Conservation (phyloP, 352 stramenopile species). For the Phytophthora niederhauseri region DNA sequence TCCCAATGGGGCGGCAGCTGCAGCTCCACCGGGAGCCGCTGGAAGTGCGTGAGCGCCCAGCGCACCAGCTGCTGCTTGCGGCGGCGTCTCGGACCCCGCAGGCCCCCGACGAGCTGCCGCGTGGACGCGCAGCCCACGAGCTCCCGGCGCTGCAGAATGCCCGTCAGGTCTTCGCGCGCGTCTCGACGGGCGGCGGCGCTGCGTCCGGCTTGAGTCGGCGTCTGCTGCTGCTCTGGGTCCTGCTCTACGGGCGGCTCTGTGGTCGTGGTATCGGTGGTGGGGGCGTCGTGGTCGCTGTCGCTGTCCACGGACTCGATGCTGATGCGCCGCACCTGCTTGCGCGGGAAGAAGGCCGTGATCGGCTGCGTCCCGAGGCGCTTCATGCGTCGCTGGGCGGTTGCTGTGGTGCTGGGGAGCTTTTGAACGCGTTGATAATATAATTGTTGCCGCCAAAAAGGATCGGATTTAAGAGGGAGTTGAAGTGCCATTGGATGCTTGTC, state of each 20-base stretch:
- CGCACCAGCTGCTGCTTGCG: conserved; percentile 59
- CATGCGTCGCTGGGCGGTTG: conserved; percentile 14
- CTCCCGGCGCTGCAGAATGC: conserved; percentile 50
- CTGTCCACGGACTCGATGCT: conserved; percentile 30
- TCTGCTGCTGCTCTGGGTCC: background rate
- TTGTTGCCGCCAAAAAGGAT: conserved; percentile 21
- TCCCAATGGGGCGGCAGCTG: conserved; percentile 52
- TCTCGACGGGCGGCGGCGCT: conserved; percentile 13
- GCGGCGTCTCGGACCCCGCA: conserved; percentile 25
- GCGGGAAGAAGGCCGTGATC: conserved; percentile 78
- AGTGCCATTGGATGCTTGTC: background rate
- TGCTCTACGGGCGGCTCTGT: background rate
- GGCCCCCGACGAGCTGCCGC: conserved; percentile 7
- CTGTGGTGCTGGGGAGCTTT: conserved; percentile 5
- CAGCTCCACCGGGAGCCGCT: conserved; percentile 47
- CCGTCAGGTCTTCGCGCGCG: conserved; percentile 35
- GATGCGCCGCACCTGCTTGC: conserved; percentile 40
- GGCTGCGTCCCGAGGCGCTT: conserved; percentile 34
- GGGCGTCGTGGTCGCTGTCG: conserved; percentile 14
- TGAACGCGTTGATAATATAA: background rate
- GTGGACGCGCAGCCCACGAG: conserved; percentile 32
- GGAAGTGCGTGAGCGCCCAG: conserved; percentile 60
- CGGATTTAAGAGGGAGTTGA: conserved; percentile 1
- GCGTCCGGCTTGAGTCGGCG: background rate
- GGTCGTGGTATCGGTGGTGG: background rate